Evolutionary conservation across 2,329 filamentous ascomycete species (phyloP).

Genomic region (Setomelanomma holmii): DNA sequence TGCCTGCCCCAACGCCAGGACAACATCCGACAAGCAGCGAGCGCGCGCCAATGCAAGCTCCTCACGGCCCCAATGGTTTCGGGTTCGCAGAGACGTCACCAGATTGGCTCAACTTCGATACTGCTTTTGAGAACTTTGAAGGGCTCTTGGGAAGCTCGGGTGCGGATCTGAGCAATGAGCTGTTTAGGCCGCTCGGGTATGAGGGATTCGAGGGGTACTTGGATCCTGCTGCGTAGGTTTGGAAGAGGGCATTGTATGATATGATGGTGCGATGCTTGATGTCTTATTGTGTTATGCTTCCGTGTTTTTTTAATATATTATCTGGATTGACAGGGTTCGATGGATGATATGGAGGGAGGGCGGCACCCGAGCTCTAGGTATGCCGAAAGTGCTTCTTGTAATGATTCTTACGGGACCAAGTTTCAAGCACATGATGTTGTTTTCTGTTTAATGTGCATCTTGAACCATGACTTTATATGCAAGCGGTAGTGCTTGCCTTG

Average conservation of each 20-base stretch:
- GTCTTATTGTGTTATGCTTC: no score
- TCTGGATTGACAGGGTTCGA: no score
- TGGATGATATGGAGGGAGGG: no score
- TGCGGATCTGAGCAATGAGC: constrained; percentile 48
- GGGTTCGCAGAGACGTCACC: constrained; percentile 45
- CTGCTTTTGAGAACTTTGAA: constrained; percentile 51
- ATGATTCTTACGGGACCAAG: no score
- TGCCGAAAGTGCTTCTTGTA: no score
- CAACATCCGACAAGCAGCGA: constrained; percentile 50
- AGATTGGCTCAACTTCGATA: constrained; percentile 50
- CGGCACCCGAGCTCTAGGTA: no score
- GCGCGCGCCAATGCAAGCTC: constrained; percentile 29
- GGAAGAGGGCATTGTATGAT: background rate
- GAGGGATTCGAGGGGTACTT: constrained; percentile 43
- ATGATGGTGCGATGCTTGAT: background rate
- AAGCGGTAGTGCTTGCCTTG: no score
- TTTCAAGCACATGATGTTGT: no score
- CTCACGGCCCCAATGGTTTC: constrained; percentile 28
- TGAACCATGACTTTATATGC: no score
- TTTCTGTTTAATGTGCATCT: no score
- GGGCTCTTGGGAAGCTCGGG: constrained; percentile 47
- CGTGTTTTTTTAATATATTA: no score
- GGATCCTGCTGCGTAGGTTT: constrained; percentile 30
- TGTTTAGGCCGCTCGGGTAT: constrained; percentile 47
- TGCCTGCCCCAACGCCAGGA: constrained; percentile 36